Conservation (phyloP, 306 rosid species). For the Cicer yamashitae region DNA sequence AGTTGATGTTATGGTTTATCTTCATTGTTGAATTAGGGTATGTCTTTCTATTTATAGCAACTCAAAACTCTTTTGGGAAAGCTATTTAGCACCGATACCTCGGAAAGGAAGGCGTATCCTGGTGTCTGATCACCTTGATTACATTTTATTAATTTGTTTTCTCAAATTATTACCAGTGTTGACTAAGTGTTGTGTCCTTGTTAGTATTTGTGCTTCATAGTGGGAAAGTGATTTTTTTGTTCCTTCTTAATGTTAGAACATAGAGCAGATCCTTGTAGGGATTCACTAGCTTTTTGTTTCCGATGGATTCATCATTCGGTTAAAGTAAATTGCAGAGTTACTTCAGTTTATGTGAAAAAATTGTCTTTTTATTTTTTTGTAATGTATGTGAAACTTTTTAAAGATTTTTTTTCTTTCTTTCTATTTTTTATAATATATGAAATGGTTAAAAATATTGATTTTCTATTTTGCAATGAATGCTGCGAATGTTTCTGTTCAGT, state of each 20-base stretch:
- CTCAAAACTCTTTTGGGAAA: neutral
- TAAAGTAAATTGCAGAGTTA: slow-evolving; percentile 3
- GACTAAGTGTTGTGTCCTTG: too few species aligned
- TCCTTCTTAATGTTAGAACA: neutral
- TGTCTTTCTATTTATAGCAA: neutral
- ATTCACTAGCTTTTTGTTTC: neutral
- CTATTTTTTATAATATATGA: neutral
- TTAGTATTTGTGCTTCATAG: neutral
- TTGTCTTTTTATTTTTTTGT: neutral
- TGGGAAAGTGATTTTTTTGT: neutral
- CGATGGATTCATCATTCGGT: neutral
- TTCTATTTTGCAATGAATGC: neutral
- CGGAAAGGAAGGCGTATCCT: too few species aligned
- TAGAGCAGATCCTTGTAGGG: neutral
- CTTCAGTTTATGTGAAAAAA: neutral
- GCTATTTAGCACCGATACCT: neutral
- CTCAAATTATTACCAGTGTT: too few species aligned
- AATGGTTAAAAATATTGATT: neutral
- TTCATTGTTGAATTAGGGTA: slow-evolving; percentile 13
- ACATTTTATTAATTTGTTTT: too few species aligned
- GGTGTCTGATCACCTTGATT: too few species aligned
- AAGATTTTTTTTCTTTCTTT: neutral
- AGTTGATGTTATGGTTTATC: neutral
- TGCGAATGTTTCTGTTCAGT: neutral
- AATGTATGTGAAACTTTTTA: neutral